These are phyloP conservation scores for Echeveria elegans DNA, from an alignment of 164 flowering plant species.

Conservation along the genomic window DNA sequence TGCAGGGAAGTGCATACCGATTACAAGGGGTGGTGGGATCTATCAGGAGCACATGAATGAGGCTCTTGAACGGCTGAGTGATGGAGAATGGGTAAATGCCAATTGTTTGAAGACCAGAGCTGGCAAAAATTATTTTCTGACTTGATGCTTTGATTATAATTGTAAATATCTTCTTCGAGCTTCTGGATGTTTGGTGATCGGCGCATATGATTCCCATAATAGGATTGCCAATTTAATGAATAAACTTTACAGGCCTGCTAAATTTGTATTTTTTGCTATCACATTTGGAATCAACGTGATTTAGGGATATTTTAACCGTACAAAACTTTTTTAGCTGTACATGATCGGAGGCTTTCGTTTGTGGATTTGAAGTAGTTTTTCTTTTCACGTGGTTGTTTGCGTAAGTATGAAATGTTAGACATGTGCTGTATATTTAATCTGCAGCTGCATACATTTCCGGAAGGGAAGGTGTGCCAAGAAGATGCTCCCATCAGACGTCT, in stretches of 20 bases:
- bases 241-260: neutral
- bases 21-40: conserved; percentile 89
- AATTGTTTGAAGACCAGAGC: neutral
- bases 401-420: neutral
- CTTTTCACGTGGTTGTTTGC: neutral
- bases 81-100: conserved; percentile 39
- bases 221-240: neutral
- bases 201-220: neutral
- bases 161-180: neutral
- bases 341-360: neutral
- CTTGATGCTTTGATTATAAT: neutral
- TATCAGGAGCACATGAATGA: conserved; percentile 94
- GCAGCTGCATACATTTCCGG: conserved; percentile 95
- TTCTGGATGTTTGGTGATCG: neutral
- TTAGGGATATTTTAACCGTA: neutral
- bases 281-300: no score
- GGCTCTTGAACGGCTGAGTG: conserved; percentile 78
- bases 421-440: neutral
- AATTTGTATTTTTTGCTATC: neutral
- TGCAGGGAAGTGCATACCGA: conserved; percentile 97
- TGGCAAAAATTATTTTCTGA: neutral
- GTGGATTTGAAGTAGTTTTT: neutral
- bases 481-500: conserved; percentile 18
- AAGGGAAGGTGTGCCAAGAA: conserved; percentile 84
- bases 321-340: neutral